A percentile compares a stretch with the other conserved stretches of the same genome.
phyloP scores from a whole-genome alignment of 2,329 filamentous ascomycete species.

The Pseudocercospora fuligena region DNA sequence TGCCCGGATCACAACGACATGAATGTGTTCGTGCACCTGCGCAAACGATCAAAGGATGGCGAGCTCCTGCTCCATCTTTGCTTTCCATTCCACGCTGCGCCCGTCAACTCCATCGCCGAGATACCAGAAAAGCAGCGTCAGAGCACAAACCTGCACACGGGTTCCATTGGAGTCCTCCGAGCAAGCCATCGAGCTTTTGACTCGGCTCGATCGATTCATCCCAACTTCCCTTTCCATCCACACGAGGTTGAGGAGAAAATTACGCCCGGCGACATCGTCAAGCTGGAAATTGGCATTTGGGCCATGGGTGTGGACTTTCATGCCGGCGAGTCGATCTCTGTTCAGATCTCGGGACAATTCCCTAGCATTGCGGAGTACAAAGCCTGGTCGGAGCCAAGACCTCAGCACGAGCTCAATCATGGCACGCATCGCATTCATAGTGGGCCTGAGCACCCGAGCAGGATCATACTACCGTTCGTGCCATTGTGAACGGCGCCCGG shows the following conservation, averaged over 20 bases:
- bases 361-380: slow-evolving; percentile 49
- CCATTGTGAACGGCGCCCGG: slow-evolving; percentile 6
- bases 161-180: slow-evolving; percentile 24
- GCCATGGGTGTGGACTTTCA: slow-evolving; percentile 54
- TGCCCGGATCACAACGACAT: slow-evolving; percentile 29
- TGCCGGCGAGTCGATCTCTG: slow-evolving; percentile 42
- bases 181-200: slow-evolving; percentile 27
- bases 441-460: slow-evolving; percentile 46
- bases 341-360: slow-evolving; percentile 20
- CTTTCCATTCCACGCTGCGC: slow-evolving; percentile 23
- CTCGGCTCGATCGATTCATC: slow-evolving; percentile 15
- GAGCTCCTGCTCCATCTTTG: slow-evolving; percentile 25
- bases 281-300: slow-evolving; percentile 56
- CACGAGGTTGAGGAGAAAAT: slow-evolving; percentile 45
- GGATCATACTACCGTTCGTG: slow-evolving; percentile 46
- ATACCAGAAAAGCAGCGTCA: slow-evolving; percentile 41
- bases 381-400: slow-evolving; percentile 45
- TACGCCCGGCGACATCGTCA: slow-evolving; percentile 47
- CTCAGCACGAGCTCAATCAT: slow-evolving; percentile 49
- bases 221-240: slow-evolving; percentile 27
- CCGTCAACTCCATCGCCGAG: slow-evolving; percentile 47
- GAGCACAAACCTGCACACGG: slow-evolving; percentile 23
- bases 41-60: slow-evolving; percentile 27
- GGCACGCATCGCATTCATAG: slow-evolving; percentile 47
- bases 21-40: slow-evolving; percentile 28